Evolutionary conservation across 495 filamentous ascomycete species (phyloP), one percentile per base, ranked within the genome.

Genomic region (Penicillium psychrofluorescens): DNA sequence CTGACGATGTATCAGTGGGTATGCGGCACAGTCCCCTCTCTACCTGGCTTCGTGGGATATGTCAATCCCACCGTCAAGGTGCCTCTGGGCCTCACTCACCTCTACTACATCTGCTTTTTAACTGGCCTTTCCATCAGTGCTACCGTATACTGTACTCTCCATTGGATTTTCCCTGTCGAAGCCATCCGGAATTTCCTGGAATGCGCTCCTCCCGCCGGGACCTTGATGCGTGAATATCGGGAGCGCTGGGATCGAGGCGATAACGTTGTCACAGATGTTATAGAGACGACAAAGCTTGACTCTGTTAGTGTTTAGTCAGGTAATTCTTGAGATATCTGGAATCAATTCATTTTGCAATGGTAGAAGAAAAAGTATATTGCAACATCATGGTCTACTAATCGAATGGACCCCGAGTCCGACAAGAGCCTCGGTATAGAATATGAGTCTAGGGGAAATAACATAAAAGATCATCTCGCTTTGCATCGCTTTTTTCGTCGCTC

Each of bases 81-180:
- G 0, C 51, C 58, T 1, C 29, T 53, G 27, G 58, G 55, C 7
- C 35, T 58, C 7, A 58, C 42, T 8, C 50, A 45, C 32, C 30
- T 61, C 11, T 61, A 53, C 37, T 61, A 61, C 29, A 56, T 59
- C 29, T 59, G 56, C 32, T 59, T 59, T 38, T 38, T 59, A 9
- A 41, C 47, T 2, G 56, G 56, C 3, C 37, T 56, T 6, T 38
- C 31, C 0, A 56, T 59, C 35, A 56, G 53, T 30, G 53, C 41
- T 9, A 32, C 33, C 29, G 53, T 59, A 7, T 59, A 51, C 37
- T 33, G 41, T 12, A 46, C 38, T 30, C 39, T 59, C 13, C 56
- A 59, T 38, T 44, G 38, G 36, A n/a, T 44, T 2, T 48, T 59
- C 31, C 56, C 49, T 1, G 53, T 35, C 1, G 2, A 29, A 30